Base-by-base conservation (phyloP, 225 moss, liverwort and hornwort species). In the Lunularia cruciata region DNA sequence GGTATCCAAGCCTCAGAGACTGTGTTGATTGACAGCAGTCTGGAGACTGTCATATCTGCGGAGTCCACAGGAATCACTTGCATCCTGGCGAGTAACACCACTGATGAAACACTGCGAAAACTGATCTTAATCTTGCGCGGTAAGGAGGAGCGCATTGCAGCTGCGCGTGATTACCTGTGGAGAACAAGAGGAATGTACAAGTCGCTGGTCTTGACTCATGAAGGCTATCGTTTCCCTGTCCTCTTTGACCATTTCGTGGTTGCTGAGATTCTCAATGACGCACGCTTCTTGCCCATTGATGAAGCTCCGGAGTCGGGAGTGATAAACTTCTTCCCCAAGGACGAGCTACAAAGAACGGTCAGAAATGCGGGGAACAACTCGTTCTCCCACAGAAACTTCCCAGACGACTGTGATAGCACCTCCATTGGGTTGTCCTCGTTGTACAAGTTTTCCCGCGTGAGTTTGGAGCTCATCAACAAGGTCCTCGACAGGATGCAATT, bases 231-330 rank as follows among this genome's bases (percentile, higher is more conserved):
- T 47, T 5, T 80, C 13, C 72, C 66, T 28, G 55, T 68, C 0
- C 12, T 16, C 35, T 80, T 67, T 23, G 79, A 80, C 26, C 75
- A 76, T 45, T 80, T 72, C 34, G 3, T 72, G 12, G 56, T 76
- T 0, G 75, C 79, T 22, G 76, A 61, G 7, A 30, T 75, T 37
- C 60, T 80, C 3, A 46, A 40, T 18, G 54, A 71, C 20, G 71
- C 31, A 36, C 12, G 8, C 6, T 71, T 60, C n/a, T 57, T 71
- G 46, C 71, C 71, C 4, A 57, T 37, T 0, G 60, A 59, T 25
- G 0, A 47, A 9, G 45, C 45, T 46, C 71, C 71, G 19, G 36
- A 12, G 43, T 38, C 68, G 0, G 78, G 78, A 3, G 55, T 22
- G 2, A 32, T 73, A 27, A 78, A 78, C 64, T 55, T 34, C 60